A percentile compares a stretch with the other conserved stretches of the same genome.
phyloP scores from a whole-genome alignment of 169 alveolate genomes.

The Amoebophrya sp. region DNA sequence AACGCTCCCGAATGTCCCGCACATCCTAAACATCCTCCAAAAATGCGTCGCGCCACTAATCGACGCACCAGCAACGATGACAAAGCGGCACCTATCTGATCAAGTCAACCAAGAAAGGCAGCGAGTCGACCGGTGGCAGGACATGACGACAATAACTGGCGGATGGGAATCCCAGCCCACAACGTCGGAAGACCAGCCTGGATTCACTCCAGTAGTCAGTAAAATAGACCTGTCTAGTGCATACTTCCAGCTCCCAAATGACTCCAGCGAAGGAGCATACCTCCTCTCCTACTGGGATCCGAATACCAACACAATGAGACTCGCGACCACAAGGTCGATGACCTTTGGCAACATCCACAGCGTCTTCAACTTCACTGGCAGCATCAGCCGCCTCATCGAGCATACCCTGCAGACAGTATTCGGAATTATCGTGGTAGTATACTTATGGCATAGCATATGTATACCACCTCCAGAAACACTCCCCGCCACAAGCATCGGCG shows the following conservation, averaged over 20 bases:
- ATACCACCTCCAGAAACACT: too few species aligned
- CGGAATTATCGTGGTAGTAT: not conserved
- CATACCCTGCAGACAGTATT: not conserved
- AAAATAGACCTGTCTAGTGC: not conserved
- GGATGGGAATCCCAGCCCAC: not conserved
- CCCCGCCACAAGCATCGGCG: too few species aligned
- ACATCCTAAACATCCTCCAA: not conserved
- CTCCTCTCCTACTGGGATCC: not conserved
- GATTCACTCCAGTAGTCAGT: not conserved
- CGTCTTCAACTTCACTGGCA: not conserved
- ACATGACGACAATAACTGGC: not conserved
- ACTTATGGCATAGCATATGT: too few species aligned
- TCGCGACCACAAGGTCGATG: not conserved
- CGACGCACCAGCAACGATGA: not conserved
- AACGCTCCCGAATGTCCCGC: not conserved
- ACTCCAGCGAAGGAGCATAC: not conserved
- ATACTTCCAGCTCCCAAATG: not conserved
- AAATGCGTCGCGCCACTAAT: not conserved
- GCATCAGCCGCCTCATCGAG: not conserved
- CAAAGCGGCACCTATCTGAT: not conserved
- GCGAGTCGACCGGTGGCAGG: not conserved
- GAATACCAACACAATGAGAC: not conserved
- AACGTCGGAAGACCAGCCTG: not conserved
- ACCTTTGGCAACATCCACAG: not conserved
- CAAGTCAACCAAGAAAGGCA: not conserved